These are phyloP conservation scores for Blastocystis sp. DNA, from an alignment of 352 stramenopile species.

Conservation along the genomic window DNA sequence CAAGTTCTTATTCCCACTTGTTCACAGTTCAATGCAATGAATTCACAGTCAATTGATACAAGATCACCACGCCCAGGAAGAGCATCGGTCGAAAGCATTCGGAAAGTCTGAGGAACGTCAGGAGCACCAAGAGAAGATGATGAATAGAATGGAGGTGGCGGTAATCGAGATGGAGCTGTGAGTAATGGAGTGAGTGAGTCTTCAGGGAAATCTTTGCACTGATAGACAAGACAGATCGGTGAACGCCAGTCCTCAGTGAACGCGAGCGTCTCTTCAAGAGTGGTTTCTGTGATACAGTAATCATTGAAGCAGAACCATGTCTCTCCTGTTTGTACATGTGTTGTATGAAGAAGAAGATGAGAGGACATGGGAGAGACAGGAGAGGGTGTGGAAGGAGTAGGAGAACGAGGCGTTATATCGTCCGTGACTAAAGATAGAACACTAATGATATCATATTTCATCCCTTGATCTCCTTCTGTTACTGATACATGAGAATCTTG, in stretches of 20 bases:
- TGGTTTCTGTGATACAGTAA: conserved; percentile 70
- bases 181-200: not conserved
- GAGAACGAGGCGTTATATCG: not conserved
- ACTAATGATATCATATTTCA: not conserved
- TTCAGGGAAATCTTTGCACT: not conserved
- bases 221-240: conserved; percentile 30
- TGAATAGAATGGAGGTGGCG: conserved; percentile 23
- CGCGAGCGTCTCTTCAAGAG: conserved; percentile 70
- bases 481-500: not conserved
- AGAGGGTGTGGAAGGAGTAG: too few relatives aligned
- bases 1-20: conserved; percentile 12
- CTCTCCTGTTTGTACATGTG: not conserved
- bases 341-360: conserved; percentile 31
- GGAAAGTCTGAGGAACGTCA: not conserved
- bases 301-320: conserved; percentile 77
- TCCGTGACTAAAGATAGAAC: not conserved
- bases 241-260: conserved; percentile 67
- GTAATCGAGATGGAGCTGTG: not conserved
- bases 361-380: not conserved
- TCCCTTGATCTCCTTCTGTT: not conserved
- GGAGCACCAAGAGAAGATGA: not conserved
- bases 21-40: conserved; percentile 67
- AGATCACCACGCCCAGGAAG: conserved; percentile 71
- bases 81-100: not conserved
- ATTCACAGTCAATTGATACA: conserved; percentile 78